Percentiles rank a stretch among this genome's conserved stretches.
Conservation (phyloP, 2,329 filamentous ascomycete species). For the Cladosporium colombiae region DNA sequence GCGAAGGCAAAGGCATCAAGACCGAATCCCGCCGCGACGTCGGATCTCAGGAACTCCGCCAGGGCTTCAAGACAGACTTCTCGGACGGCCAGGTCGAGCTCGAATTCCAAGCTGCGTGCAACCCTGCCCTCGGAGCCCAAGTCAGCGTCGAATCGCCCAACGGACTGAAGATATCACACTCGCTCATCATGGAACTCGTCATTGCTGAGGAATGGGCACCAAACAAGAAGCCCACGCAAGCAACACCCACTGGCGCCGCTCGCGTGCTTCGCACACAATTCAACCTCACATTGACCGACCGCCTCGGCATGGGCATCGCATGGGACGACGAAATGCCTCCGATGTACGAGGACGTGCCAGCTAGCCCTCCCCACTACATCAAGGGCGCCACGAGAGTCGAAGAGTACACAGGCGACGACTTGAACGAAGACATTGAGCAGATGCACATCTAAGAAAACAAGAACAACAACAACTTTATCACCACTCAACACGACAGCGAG, state of each 20-base stretch:
- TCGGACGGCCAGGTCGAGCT: conserved; percentile 71
- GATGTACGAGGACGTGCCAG: conserved; percentile 89
- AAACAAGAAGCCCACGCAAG: conserved; percentile 68
- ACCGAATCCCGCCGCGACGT: conserved; percentile 77
- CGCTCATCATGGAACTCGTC: conserved; percentile 87
- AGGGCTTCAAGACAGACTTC: conserved; percentile 86
- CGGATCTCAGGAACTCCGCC: conserved; percentile 77
- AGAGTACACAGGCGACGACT: conserved; percentile 50
- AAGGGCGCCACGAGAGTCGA: conserved; percentile 39
- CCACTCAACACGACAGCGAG: not conserved
- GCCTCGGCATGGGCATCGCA: conserved; percentile 82
- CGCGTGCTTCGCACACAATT: conserved; percentile 93
- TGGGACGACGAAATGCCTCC: conserved; percentile 97
- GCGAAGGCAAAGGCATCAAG: conserved; percentile 67
- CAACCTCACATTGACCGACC: conserved; percentile 76
- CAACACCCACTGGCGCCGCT: conserved; percentile 85
- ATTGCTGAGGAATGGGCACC: conserved; percentile 84
- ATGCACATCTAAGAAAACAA: conserved; percentile 8
- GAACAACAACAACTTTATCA: not conserved
- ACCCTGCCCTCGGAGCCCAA: conserved; percentile 63
- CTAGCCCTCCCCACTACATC: conserved; percentile 67
- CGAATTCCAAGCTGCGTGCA: conserved; percentile 69
- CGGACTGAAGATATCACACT: conserved; percentile 79
- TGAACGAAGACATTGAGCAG: conserved; percentile 44
- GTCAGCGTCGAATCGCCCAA: conserved; percentile 76